Evolutionary conservation across 768 basidiomycete genomes (phyloP).

Genomic region (Rhizopogon vinicolor): DNA sequence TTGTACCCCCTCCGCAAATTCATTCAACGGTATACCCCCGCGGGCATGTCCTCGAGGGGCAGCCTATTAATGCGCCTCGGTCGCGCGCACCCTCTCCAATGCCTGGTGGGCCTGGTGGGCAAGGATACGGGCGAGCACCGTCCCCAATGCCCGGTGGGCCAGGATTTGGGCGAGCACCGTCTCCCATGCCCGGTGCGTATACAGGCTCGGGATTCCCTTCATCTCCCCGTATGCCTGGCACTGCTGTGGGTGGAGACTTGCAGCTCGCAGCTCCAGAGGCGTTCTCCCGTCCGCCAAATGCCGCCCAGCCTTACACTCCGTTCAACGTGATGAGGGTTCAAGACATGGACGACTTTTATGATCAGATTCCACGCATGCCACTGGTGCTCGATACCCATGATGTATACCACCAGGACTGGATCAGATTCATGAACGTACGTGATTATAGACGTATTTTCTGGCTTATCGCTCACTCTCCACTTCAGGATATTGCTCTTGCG

Average conservation of each 20-base stretch:
- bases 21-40: conserved; percentile 41
- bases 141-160: conserved; percentile 50
- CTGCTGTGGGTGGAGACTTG: conserved; percentile 17
- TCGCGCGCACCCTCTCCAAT: conserved; percentile 51
- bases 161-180: conserved; percentile 35
- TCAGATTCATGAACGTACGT: conserved; percentile 68
- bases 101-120: conserved; percentile 34
- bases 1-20: conserved; percentile 14
- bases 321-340: conserved; percentile 70
- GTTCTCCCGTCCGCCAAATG: conserved; percentile 70
- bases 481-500: conserved; percentile 65
- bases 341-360: conserved; percentile 72
- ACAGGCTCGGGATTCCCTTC: conserved; percentile 21
- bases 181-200: conserved; percentile 46
- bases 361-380: conserved; percentile 69
- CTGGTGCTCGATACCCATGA: conserved; percentile 69
- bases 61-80: conserved; percentile 31
- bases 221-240: conserved; percentile 24
- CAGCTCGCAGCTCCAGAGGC: conserved; percentile 64
- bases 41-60: conserved; percentile 55
- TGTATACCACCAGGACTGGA: conserved; percentile 77
- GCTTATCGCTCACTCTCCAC: neutral
- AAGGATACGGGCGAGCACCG: conserved; percentile 35
- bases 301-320: conserved; percentile 58
- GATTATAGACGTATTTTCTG: neutral